Conservation (phyloP, 805 yeast genomes). For the Yarrowia sp. region DNA sequence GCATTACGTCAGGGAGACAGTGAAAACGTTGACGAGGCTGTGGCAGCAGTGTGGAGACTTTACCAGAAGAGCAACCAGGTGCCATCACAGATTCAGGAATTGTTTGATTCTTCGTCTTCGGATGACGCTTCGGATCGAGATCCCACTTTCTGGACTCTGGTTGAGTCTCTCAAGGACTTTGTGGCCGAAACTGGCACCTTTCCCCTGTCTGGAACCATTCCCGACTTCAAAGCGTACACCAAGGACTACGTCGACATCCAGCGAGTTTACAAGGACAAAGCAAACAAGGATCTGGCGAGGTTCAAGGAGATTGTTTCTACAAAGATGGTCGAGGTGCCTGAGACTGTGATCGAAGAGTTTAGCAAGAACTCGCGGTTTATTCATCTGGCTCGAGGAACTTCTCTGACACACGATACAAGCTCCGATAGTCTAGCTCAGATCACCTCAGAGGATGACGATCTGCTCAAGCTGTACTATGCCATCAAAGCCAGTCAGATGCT, state of each 20-base stretch:
- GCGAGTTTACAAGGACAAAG: constrained; percentile 63
- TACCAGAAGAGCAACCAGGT: constrained; percentile 50
- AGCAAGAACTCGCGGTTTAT: constrained; percentile 67
- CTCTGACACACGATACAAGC: constrained; percentile 43
- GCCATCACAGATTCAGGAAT: constrained; percentile 43
- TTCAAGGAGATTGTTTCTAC: constrained; percentile 52
- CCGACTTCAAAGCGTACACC: constrained; percentile 89
- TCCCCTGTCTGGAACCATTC: constrained; percentile 78
- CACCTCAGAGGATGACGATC: constrained; percentile 41
- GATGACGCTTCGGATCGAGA: neutral
- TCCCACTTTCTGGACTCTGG: constrained; percentile 66
- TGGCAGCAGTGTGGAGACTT: constrained; percentile 55
- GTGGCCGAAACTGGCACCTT: constrained; percentile 52
- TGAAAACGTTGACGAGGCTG: constrained; percentile 63
- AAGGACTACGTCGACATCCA: constrained; percentile 64
- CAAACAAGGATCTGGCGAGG: constrained; percentile 56
- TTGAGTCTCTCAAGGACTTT: constrained; percentile 62
- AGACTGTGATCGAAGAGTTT: constrained; percentile 55
- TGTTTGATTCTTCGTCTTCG: constrained; percentile 39
- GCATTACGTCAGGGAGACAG: constrained; percentile 53
- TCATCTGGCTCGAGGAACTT: constrained; percentile 57
- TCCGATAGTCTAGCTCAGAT: constrained; percentile 26
- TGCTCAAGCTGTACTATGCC: constrained; percentile 45
- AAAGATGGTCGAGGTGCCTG: constrained; percentile 46
- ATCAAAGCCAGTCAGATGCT: constrained; percentile 42